phyloP scores from a whole-genome alignment of 2,329 filamentous ascomycete genomes.

The Fusarium sublunatum region DNA sequence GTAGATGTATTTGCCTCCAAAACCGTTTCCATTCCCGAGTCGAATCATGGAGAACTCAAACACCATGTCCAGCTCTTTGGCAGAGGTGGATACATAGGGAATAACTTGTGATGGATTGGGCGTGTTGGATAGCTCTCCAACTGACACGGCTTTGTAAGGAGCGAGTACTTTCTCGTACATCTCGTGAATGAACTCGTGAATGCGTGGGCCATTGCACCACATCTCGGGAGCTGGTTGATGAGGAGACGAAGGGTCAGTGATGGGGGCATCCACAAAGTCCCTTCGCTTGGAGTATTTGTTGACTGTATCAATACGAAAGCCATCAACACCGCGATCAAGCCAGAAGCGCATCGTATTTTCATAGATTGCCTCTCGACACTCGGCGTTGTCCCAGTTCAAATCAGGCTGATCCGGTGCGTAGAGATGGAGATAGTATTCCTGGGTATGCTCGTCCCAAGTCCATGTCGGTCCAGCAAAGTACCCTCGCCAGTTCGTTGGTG shows the following conservation, averaged over 20 bases:
- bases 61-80: constrained; percentile 69
- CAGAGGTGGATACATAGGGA: constrained; percentile 64
- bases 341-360: constrained; percentile 76
- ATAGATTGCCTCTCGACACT: constrained; percentile 74
- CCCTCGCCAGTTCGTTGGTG: constrained; percentile 68
- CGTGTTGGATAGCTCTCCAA: constrained; percentile 71
- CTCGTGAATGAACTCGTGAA: constrained; percentile 71
- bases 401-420: constrained; percentile 79
- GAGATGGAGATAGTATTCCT: constrained; percentile 68
- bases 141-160: constrained; percentile 69
- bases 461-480: constrained; percentile 63
- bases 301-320: constrained; percentile 75
- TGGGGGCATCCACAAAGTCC: constrained; percentile 64
- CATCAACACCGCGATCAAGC: constrained; percentile 74
- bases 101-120: constrained; percentile 63
- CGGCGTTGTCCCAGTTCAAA: constrained; percentile 78
- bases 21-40: constrained; percentile 61
- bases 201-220: constrained; percentile 71
- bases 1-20: constrained; percentile 62
- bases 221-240: constrained; percentile 60
- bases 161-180: constrained; percentile 65
- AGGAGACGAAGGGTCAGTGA: constrained; percentile 53
- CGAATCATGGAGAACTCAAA: constrained; percentile 70
- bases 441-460: constrained; percentile 62
- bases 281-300: constrained; percentile 74